Conservation (phyloP, 345 rosid genomes). For the Barbarea vulgaris region DNA sequence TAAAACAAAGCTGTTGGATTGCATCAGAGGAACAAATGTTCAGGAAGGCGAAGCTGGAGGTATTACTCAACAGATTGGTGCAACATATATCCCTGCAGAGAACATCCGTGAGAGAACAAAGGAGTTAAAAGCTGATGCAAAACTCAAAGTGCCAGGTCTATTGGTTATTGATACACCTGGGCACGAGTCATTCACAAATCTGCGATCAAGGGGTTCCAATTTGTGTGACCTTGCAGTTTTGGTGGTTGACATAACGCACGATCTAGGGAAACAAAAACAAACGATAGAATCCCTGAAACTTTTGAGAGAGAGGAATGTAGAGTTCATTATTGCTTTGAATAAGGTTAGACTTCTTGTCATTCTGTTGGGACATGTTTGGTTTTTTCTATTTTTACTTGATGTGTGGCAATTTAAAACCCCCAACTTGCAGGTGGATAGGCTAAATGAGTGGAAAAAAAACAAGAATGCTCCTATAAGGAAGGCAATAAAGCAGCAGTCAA, state of each 20-base stretch:
- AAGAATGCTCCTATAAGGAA: slow-evolving; percentile 74
- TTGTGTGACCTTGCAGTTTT: slow-evolving; percentile 94
- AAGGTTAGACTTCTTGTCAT: slow-evolving; percentile 55
- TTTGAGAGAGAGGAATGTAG: slow-evolving; percentile 70
- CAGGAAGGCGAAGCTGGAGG: slow-evolving; percentile 99
- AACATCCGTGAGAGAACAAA: slow-evolving; percentile 92
- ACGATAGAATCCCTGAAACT: slow-evolving; percentile 89
- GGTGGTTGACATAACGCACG: slow-evolving; percentile 96
- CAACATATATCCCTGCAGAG: slow-evolving; percentile 88
- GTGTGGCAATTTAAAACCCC: neutral
- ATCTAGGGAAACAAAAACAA: slow-evolving; percentile 86
- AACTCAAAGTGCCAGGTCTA: slow-evolving; percentile 85
- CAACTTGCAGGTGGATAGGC: slow-evolving; percentile 76
- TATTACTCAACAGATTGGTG: slow-evolving; percentile 97
- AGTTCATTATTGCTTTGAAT: slow-evolving; percentile 90
- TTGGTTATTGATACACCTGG: slow-evolving; percentile 99
- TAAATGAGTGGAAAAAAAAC: slow-evolving; percentile 79
- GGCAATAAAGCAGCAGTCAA: slow-evolving; percentile 70
- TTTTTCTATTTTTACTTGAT: slow-evolving; percentile 6
- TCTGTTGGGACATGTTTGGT: slow-evolving; percentile 9
- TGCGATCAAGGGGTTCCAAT: slow-evolving; percentile 88
- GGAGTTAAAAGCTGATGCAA: slow-evolving; percentile 92
- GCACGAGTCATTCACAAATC: slow-evolving; percentile 88
- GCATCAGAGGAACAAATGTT: slow-evolving; percentile 94
- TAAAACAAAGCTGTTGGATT: slow-evolving; percentile 90